A percentile compares a stretch with the other conserved stretches of the same genome.
Conservation (phyloP, 495 filamentous ascomycete genomes). For the Penicillium paradoxum region DNA sequence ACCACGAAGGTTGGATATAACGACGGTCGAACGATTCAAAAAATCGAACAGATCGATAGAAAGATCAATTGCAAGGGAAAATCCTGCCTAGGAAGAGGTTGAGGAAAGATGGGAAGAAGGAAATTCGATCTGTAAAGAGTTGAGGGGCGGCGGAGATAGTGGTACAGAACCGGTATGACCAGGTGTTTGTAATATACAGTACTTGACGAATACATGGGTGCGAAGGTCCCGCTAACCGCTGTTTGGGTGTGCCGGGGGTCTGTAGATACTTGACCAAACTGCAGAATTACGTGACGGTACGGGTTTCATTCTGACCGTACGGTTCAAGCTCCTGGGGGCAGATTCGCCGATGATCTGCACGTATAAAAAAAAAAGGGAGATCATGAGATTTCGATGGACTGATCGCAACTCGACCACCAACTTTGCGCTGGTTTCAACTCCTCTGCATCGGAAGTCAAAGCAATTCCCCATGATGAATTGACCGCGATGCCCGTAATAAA, state of each 20-base stretch:
- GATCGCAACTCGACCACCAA: not conserved
- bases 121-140: slow-evolving; percentile 23
- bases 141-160: slow-evolving; percentile 12
- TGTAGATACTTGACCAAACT: not conserved
- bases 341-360: slow-evolving; percentile 3
- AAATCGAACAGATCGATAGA: not conserved
- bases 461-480: slow-evolving; percentile 2
- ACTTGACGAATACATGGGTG: not conserved
- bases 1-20: slow-evolving; percentile 7
- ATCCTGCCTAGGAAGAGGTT: not conserved
- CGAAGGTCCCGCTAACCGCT: not conserved
- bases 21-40: slow-evolving; percentile 18
- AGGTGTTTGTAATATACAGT: slow-evolving; percentile 3
- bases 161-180: not conserved
- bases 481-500: slow-evolving; percentile 15
- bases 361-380: slow-evolving; percentile 5
- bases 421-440: not conserved
- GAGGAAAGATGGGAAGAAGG: slow-evolving; percentile 2
- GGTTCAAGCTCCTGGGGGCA: slow-evolving; percentile 3
- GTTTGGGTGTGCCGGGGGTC: not conserved
- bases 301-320: not conserved
- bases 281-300: not conserved
- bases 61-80: not conserved
- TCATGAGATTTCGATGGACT: slow-evolving; percentile 4
- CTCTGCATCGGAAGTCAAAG: not conserved